Evolutionary conservation across 352 stramenopile species (phyloP).

Genomic region (Pythium periplocum): DNA sequence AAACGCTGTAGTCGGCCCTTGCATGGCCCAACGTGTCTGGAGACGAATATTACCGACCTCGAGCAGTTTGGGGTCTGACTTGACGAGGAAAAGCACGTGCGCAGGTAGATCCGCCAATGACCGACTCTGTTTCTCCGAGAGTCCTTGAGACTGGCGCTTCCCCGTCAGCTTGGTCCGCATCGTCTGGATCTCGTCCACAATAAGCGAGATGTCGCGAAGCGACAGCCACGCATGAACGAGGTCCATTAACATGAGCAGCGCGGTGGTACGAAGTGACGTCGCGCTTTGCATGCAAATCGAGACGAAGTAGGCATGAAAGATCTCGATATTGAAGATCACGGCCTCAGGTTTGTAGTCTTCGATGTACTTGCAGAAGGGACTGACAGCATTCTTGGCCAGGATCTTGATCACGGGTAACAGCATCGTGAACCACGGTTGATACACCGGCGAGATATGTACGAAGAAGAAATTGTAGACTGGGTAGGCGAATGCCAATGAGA

Average conservation of each 20-base stretch:
- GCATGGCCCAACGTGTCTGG: no score
- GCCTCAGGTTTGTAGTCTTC: slow-evolving; percentile 23
- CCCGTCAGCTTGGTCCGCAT: not conserved
- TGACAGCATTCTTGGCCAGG: slow-evolving; percentile 30
- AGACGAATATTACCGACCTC: no score
- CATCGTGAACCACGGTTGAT: slow-evolving; percentile 10
- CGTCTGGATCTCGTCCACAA: not conserved
- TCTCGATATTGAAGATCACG: slow-evolving; percentile 19
- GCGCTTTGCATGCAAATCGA: slow-evolving; percentile 14
- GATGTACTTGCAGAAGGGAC: slow-evolving; percentile 2
- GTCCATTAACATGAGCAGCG: slow-evolving; percentile 6
- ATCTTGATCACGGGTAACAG: slow-evolving; percentile 39
- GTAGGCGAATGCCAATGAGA: slow-evolving; percentile 7
- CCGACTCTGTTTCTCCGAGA: not conserved
- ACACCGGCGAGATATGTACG: slow-evolving; percentile 1
- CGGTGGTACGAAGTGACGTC: slow-evolving; percentile 3
- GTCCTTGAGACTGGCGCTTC: no score
- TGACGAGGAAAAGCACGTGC: slow-evolving; percentile 5
- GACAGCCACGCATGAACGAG: slow-evolving; percentile 5
- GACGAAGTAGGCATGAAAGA: slow-evolving; percentile 20
- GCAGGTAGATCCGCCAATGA: not conserved
- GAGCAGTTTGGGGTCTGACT: not conserved
- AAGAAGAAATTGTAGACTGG: slow-evolving; percentile 17
- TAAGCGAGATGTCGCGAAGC: slow-evolving; percentile 4
- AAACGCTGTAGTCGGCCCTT: no score